Evolutionary conservation across 148 eudicot species (phyloP).

Genomic region (Pouteria glomerata): DNA sequence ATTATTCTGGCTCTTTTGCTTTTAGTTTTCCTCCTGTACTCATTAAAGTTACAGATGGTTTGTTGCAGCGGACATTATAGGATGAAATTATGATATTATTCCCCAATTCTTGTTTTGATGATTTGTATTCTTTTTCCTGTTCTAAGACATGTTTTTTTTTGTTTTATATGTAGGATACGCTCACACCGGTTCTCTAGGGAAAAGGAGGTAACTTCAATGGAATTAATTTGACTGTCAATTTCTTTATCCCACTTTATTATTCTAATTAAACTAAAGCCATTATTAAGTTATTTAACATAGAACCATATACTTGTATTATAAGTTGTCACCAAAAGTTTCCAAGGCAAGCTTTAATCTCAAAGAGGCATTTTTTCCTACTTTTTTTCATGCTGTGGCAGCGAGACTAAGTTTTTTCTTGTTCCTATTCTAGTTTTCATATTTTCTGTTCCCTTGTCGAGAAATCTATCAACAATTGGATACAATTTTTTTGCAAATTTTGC

Average conservation of each 20-base stretch:
- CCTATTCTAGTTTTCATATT: not conserved
- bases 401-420: not conserved
- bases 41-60: not conserved
- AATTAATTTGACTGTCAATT: not conserved
- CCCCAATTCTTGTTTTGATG: not conserved
- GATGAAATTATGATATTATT: not conserved
- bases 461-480: not conserved
- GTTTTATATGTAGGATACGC: constrained; percentile 46
- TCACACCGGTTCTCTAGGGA: constrained; percentile 36
- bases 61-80: not conserved
- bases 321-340: not conserved
- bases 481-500: not conserved
- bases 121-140: not conserved
- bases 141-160: constrained; percentile 4
- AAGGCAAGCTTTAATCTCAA: not conserved
- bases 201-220: constrained; percentile 43
- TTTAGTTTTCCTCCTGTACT: not conserved
- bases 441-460: not conserved
- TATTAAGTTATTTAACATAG: not conserved
- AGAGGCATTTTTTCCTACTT: not conserved
- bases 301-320: not conserved
- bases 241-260: not conserved
- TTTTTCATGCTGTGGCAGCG: not conserved
- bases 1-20: not conserved
- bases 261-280: not conserved